Evolutionary conservation across 2,329 filamentous ascomycete species (phyloP).

Genomic region (Cryoendolithus antarcticus): DNA sequence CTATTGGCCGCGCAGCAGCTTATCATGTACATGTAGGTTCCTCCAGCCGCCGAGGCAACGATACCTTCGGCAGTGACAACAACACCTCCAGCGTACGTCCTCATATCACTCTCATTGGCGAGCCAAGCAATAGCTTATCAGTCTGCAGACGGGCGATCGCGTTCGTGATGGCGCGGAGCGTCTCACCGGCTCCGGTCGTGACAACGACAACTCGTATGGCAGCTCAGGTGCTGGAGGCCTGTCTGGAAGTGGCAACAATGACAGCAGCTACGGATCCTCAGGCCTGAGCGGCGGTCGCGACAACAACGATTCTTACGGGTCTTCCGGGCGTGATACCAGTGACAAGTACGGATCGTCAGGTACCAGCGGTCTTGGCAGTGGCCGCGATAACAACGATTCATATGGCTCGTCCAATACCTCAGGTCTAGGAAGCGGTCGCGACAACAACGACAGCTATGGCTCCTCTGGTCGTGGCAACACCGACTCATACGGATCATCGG

Average conservation of each 20-base stretch:
- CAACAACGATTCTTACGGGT: conserved; percentile 7
- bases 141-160: too few species aligned
- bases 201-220: neutral
- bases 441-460: conserved; percentile 10
- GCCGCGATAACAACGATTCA: neutral
- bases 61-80: conserved; percentile 2
- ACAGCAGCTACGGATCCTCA: conserved; percentile 9
- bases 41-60: neutral
- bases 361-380: neutral
- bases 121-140: conserved; percentile 9
- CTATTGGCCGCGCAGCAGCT: conserved; percentile 4
- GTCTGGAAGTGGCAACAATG: conserved; percentile 9
- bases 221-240: neutral
- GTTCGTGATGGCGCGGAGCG: conserved; percentile 3
- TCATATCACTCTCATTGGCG: conserved; percentile 9
- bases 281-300: conserved; percentile 9
- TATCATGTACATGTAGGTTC: neutral
- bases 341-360: conserved; percentile 2
- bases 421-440: neutral
- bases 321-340: conserved; percentile 8
- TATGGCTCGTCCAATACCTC: neutral
- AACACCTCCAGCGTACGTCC: conserved; percentile 2
- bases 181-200: neutral
- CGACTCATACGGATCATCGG: neutral
- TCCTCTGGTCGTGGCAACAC: conserved; percentile 5